Evolutionary conservation across 345 rosid genomes (phyloP).

Genomic region (Camelina laxa): DNA sequence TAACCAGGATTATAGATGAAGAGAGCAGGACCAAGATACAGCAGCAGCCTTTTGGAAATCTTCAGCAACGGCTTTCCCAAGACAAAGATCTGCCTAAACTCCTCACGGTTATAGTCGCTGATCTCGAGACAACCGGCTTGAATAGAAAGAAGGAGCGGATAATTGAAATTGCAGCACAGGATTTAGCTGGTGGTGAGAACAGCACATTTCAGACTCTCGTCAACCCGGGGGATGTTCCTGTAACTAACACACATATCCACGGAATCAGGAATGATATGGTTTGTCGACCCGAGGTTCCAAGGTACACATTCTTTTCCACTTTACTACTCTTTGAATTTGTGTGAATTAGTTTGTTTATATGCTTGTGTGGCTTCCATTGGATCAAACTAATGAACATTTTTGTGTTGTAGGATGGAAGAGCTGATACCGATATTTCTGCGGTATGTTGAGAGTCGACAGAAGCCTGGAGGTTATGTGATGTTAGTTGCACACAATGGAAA

Average conservation of each 20-base stretch:
- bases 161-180: conserved; percentile 82
- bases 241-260: conserved; percentile 59
- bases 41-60: conserved; percentile 43
- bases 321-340: not conserved
- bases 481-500: conserved; percentile 84
- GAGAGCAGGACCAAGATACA: conserved; percentile 47
- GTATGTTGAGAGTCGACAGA: conserved; percentile 74
- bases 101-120: conserved; percentile 63
- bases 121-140: conserved; percentile 84
- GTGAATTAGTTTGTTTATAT: conserved; percentile 10
- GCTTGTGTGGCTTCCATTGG: conserved; percentile 24
- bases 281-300: conserved; percentile 75
- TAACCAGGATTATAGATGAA: conserved; percentile 48
- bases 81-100: conserved; percentile 58
- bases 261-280: conserved; percentile 79
- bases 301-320: conserved; percentile 46
- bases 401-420: conserved; percentile 74
- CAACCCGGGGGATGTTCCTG: conserved; percentile 60
- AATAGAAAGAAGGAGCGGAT: conserved; percentile 58
- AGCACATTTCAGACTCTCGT: conserved; percentile 86
- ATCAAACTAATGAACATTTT: conserved; percentile 9
- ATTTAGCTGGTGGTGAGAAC: conserved; percentile 80
- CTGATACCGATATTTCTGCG: conserved; percentile 71
- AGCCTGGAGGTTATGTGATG: conserved; percentile 71
- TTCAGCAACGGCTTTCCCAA: conserved; percentile 58